Conservation (phyloP, 2,329 filamentous ascomycete genomes). For the Aureobasidium sp. region DNA sequence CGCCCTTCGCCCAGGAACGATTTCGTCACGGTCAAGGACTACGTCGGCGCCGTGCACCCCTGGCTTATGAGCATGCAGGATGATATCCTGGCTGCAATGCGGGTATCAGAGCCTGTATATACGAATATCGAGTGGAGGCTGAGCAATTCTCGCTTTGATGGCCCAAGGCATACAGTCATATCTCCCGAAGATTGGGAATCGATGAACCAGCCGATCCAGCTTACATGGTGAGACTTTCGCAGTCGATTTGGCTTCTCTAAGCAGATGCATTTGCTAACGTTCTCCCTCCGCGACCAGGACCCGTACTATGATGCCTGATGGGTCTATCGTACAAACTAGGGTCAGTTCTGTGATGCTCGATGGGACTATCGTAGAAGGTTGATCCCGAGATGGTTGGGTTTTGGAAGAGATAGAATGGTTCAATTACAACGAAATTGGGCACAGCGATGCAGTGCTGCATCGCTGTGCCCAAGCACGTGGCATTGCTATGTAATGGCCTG, state of each 20-base stretch:
- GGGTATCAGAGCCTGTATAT: background rate
- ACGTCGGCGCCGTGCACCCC: background rate
- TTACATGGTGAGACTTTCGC: background rate
- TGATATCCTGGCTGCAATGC: constrained; percentile 5
- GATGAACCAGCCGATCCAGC: background rate
- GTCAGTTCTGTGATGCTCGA: background rate
- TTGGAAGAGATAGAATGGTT: background rate
- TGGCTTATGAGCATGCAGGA: constrained; percentile 4
- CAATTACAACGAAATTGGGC: background rate
- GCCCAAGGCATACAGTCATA: background rate
- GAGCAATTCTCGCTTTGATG: background rate
- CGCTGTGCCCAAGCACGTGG: too few relatives aligned
- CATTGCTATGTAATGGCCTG: too few relatives aligned
- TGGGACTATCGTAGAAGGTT: background rate
- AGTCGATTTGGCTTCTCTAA: background rate
- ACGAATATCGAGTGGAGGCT: background rate
- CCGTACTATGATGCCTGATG: too few relatives aligned
- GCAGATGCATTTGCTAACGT: background rate
- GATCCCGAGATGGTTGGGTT: background rate
- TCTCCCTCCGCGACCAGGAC: background rate
- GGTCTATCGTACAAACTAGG: too few relatives aligned
- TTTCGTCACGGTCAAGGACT: background rate
- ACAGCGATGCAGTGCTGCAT: too few relatives aligned
- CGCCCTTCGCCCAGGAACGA: background rate
- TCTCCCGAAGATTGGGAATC: background rate